Percentiles rank a stretch among this genome's conserved stretches.
These are phyloP conservation scores for Pythium insidiosum DNA, from an alignment of 352 stramenopile genomes.

Conservation along the genomic window DNA sequence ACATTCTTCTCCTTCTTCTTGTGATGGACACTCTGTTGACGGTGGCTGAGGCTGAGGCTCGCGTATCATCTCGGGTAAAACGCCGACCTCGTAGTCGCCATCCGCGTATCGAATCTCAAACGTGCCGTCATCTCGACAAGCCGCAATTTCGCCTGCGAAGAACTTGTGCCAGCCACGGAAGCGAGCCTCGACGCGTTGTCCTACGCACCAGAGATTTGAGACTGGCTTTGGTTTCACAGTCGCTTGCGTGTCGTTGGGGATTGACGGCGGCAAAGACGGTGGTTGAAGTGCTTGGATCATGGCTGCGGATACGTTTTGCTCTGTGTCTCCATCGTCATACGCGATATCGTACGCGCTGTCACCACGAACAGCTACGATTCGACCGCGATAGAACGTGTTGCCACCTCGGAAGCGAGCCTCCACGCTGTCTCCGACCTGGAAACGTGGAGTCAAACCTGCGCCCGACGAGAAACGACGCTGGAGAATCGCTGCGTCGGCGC, in stretches of 20 bases:
- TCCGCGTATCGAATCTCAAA: conserved; percentile 14
- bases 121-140: background rate
- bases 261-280: background rate
- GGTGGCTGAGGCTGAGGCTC: too few species aligned
- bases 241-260: background rate
- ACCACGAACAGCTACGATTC: background rate
- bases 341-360: conserved; percentile 13
- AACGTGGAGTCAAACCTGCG: background rate
- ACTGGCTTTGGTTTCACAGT: background rate
- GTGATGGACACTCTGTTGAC: too few species aligned
- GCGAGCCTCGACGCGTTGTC: conserved; percentile 4
- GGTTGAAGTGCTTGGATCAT: conserved; percentile 11
- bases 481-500: conserved; percentile 5
- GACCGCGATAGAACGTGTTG: background rate
- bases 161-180: conserved; percentile 7
- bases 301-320: conserved; percentile 15
- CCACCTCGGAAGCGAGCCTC: conserved; percentile 4
- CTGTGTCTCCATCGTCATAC: conserved; percentile 22
- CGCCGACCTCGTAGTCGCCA: conserved; percentile 11
- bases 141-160: conserved; percentile 13
- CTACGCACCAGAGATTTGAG: background rate
- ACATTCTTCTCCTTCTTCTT: too few species aligned
- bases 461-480: background rate
- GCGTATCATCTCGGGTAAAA: conserved; percentile 3
- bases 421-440: conserved; percentile 1